These are phyloP conservation scores for Saccharum officinarum DNA, from an alignment of 176 grass and related monocot genomes.

Conservation along the genomic window DNA sequence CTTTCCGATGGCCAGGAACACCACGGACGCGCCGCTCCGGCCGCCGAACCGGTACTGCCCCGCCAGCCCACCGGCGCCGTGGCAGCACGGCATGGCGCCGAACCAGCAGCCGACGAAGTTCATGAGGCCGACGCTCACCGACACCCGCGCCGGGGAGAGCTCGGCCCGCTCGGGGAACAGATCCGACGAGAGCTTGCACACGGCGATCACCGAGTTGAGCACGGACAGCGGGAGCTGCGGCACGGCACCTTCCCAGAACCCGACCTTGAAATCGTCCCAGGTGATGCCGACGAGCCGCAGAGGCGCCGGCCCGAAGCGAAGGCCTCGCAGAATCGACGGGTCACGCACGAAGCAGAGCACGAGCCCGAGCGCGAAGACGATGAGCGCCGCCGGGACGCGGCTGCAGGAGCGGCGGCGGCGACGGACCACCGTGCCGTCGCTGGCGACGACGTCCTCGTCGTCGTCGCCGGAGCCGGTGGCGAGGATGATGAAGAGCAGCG, in stretches of 20 bases:
- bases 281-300: slow-evolving; percentile 57
- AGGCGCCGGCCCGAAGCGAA: slow-evolving; percentile 68
- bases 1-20: slow-evolving; percentile 76
- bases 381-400: slow-evolving; percentile 63
- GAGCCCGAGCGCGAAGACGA: slow-evolving; percentile 71
- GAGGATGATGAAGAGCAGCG: slow-evolving; percentile 77
- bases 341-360: slow-evolving; percentile 77
- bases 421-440: not conserved
- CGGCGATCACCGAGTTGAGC: slow-evolving; percentile 88
- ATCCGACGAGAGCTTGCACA: slow-evolving; percentile 93
- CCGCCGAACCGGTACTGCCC: slow-evolving; percentile 91
- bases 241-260: slow-evolving; percentile 71
- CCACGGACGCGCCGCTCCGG: slow-evolving; percentile 80
- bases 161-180: slow-evolving; percentile 69
- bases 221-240: slow-evolving; percentile 88
- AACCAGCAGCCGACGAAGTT: slow-evolving; percentile 95
- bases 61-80: slow-evolving; percentile 78
- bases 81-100: slow-evolving; percentile 93
- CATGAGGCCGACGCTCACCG: slow-evolving; percentile 82
- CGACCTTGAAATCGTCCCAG: slow-evolving; percentile 76
- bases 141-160: slow-evolving; percentile 69
- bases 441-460: slow-evolving; percentile 29
- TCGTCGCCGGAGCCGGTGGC: slow-evolving; percentile 69
- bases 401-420: slow-evolving; percentile 29
- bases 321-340: slow-evolving; percentile 56